phyloP scores from a whole-genome alignment of 805 yeast genomes.

The Yarrowia sp. region DNA sequence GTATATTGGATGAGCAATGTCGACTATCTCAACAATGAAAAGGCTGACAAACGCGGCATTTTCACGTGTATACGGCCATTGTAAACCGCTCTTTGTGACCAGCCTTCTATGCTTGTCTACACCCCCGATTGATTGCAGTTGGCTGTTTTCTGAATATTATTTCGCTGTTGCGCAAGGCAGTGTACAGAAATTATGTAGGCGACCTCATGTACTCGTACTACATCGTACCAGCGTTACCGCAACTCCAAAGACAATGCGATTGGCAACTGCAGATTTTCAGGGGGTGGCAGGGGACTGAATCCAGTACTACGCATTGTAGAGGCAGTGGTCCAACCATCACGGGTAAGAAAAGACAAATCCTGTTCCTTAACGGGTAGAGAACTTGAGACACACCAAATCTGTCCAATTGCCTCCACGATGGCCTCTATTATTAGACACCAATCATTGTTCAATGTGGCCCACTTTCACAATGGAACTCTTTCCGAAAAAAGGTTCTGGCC shows the following conservation, averaged over 20 bases:
- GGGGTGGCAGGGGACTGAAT: background rate
- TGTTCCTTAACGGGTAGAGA: no score
- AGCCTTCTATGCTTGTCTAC: background rate
- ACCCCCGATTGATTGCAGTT: background rate
- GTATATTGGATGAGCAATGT: background rate
- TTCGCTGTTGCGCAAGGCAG: background rate
- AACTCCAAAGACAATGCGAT: background rate
- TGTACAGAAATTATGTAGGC: constrained; percentile 5
- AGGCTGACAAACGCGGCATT: background rate
- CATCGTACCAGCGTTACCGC: background rate
- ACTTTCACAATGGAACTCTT: background rate
- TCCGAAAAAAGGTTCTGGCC: background rate
- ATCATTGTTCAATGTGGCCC: background rate
- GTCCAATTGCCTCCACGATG: background rate
- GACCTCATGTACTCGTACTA: background rate
- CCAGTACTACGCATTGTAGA: no score
- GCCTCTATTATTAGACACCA: background rate
- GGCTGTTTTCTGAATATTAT: background rate
- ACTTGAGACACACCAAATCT: background rate
- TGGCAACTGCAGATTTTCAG: background rate
- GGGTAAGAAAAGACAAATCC: no score
- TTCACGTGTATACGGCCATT: background rate
- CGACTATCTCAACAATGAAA: background rate
- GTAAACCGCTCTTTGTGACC: background rate
- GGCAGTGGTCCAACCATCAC: no score